Evolutionary conservation across 495 filamentous ascomycete species (phyloP).

Genomic region (Penicillium coffeae): DNA sequence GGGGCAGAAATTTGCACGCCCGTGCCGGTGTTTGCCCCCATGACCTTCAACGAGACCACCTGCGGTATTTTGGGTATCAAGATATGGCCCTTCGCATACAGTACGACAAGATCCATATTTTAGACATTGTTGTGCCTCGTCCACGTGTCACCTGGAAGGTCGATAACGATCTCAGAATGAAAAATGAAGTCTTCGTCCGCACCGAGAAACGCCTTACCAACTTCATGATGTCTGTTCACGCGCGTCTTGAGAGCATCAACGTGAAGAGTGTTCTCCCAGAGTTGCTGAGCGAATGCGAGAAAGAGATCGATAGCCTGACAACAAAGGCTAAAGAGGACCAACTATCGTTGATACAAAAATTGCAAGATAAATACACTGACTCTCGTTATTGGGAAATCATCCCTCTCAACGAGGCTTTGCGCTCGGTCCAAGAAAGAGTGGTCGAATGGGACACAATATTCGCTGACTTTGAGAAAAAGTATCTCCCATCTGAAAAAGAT

Average conservation of each 20-base stretch:
- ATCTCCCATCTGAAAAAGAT: constrained; percentile 96
- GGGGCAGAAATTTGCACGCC: constrained; percentile 78
- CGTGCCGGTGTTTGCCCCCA: constrained; percentile 84
- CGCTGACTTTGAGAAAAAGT: constrained; percentile 84
- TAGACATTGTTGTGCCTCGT: constrained; percentile 94
- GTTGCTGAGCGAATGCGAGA: constrained; percentile 72
- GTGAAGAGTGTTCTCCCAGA: constrained; percentile 86
- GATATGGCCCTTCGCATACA: constrained; percentile 84
- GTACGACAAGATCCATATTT: constrained; percentile 83
- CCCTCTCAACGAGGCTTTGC: constrained; percentile 80
- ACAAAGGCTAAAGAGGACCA: constrained; percentile 81
- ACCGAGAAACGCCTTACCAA: constrained; percentile 74
- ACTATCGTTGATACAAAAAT: constrained; percentile 59
- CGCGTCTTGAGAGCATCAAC: constrained; percentile 80
- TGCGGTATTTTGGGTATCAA: constrained; percentile 86
- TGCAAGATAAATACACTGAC: constrained; percentile 86
- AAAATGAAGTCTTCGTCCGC: constrained; percentile 83
- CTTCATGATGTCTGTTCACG: constrained; percentile 83
- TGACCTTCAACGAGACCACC: constrained; percentile 86
- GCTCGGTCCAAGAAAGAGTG: constrained; percentile 87
- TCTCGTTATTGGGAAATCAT: constrained; percentile 96
- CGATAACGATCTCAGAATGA: constrained; percentile 82
- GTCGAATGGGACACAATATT: constrained; percentile 91
- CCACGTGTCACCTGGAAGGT: constrained; percentile 95
- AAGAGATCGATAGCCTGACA: constrained; percentile 70